Evolutionary conservation across 2,329 filamentous ascomycete genomes (phyloP).

Genomic region (Apiospora pterosperma): DNA sequence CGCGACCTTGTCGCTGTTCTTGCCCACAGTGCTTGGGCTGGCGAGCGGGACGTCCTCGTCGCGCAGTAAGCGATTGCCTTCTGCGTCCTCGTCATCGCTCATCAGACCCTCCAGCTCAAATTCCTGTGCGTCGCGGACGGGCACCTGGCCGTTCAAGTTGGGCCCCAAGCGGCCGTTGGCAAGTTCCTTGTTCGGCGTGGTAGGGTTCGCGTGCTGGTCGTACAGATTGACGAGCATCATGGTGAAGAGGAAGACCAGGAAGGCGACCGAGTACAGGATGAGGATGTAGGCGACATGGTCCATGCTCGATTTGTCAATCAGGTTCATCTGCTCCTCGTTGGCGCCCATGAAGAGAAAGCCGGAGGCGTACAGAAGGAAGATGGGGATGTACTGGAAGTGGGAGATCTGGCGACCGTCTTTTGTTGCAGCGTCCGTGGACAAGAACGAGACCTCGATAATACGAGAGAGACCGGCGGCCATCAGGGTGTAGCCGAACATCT

Average conservation of each 20-base stretch:
- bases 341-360: constrained; percentile 98
- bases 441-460: constrained; percentile 87
- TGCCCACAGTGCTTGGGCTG: constrained; percentile 47
- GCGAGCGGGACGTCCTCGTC: constrained; percentile 35
- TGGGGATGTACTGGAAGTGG: constrained; percentile 68
- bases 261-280: constrained; percentile 86
- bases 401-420: constrained; percentile 66
- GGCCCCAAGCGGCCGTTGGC: constrained; percentile 34
- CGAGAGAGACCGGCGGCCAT: constrained; percentile 84
- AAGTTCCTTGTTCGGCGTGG: constrained; percentile 31
- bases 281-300: constrained; percentile 91
- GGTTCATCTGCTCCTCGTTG: constrained; percentile 90
- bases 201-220: constrained; percentile 53
- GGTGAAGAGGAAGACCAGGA: constrained; percentile 85
- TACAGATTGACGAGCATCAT: constrained; percentile 85
- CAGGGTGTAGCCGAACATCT: constrained; percentile 88
- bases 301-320: constrained; percentile 70
- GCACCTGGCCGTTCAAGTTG: constrained; percentile 28
- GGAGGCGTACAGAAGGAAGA: constrained; percentile 80
- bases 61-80: constrained; percentile 33
- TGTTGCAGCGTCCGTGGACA: constrained; percentile 70
- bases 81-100: constrained; percentile 77
- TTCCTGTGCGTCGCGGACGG: constrained; percentile 75
- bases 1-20: constrained; percentile 37
- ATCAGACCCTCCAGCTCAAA: constrained; percentile 91